Conservation (phyloP, 148 eudicot genomes). For the Cornus controversa region DNA sequence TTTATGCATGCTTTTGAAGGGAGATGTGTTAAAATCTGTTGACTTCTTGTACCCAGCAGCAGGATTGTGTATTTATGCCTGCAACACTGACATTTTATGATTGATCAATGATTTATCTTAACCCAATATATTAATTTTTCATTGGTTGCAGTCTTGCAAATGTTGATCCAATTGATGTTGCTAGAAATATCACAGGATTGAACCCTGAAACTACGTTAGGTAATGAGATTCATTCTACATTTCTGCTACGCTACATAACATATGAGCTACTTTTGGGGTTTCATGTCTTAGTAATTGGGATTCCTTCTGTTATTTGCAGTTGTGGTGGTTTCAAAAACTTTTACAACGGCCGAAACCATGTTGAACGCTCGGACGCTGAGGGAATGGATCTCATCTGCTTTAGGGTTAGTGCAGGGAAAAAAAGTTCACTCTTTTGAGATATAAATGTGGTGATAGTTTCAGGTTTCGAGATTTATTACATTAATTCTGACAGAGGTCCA, state of each 20-base stretch:
- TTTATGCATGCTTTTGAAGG: background rate
- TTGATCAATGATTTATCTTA: conserved; percentile 5
- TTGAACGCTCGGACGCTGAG: conserved; percentile 92
- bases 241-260: background rate
- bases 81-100: background rate
- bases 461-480: conserved; percentile 1
- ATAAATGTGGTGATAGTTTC: background rate
- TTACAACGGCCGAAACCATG: conserved; percentile 99
- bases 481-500: background rate
- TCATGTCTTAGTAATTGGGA: background rate
- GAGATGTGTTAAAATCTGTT: too few species aligned
- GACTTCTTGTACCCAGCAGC: too few species aligned
- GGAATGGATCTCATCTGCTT: conserved; percentile 94
- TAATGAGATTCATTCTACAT: conserved; percentile 3
- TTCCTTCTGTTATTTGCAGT: conserved; percentile 44
- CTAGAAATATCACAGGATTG: conserved; percentile 78
- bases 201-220: conserved; percentile 97
- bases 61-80: background rate
- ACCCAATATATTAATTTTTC: conserved; percentile 8
- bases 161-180: conserved; percentile 97
- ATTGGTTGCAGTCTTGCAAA: conserved; percentile 78
- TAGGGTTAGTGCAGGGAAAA: conserved; percentile 60
- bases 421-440: background rate
- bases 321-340: conserved; percentile 97
- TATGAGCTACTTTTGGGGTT: conserved; percentile 5